Base-by-base conservation (phyloP, 345 rosid genomes). In the Passiflora organensis region DNA sequence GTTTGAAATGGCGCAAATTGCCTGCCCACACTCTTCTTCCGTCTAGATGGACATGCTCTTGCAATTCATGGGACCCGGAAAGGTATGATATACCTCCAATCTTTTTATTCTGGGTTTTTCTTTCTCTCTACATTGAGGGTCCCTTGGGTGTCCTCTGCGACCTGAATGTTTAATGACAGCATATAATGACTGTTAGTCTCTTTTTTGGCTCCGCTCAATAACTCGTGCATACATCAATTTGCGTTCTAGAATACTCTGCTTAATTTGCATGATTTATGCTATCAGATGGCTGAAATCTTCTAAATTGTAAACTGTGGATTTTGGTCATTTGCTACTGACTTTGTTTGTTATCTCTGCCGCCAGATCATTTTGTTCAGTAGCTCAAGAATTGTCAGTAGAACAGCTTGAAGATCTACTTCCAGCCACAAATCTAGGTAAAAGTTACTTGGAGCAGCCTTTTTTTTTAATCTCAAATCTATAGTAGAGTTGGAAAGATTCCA, bases 1-100 rank as follows among this genome's bases (percentile, higher is more conserved):
- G 89, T 61, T 72, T 25, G 12, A 85, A 85, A 70, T 85, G 94
- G 94, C 86, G 89, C 51, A 82, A 71, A 65, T 55, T 85, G 69
- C 94, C 85, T 50, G 69, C 71, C 47, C 65, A 61, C 65, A 78
- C 80, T 66, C 78, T 68, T 68, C 87, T 85, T 80, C 83, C 89
- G 14, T 75, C 73, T 63, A 82, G 65, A 60, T 86, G 89, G 89
- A 80, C 80, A 16, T 86, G 94, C 72, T 63, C 78, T 19, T 55
- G 68, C 21, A 85, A 82, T 62, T 43, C 71, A 25, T 82, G 89
- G 94, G 87, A 85, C 66, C 79, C 70, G 52, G 83, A 80, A 72
- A 85, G 87, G 94, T 82, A 76, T 13, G 53, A 16, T 17, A 43
- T 19, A 34, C 48, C 32, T 43, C 51, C 36, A 43, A 19, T 43